Evolutionary conservation across 345 rosid species (phyloP), one percentile per base, ranked within the genome.

Genomic region (Brassica juncea): DNA sequence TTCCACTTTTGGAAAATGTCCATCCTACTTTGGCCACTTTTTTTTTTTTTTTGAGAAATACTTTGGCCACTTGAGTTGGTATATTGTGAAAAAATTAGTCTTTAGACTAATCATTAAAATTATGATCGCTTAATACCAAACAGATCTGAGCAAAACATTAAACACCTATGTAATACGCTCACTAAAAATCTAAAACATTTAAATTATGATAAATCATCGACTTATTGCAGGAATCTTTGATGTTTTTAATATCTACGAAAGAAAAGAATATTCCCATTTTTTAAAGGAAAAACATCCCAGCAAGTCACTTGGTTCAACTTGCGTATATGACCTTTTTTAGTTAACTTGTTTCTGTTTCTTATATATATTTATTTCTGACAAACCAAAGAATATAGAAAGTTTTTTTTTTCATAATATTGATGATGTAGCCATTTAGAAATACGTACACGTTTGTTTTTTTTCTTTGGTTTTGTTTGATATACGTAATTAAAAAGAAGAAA

Each of bases 271-370:
- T 72, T 79, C 82, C 68, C 8, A 5, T 57, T 32, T 14, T n/a
- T 21, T 60, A 4, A 9, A 21, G 63, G 77, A 66, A 72, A 66
- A 72, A 79, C 63, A 72, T 79, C 73, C 73, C 68, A 44, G n/a
- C 82, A 58, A 66, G 82, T 72, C 68, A 57, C 68, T 37, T 57
- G 47, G 9, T 78, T 42, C 72, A 78, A 55, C 76, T 77, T 71
- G 81, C 76, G 76, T 71, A 63, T 27, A 25, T 64, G 81, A 27
- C 76, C n/a, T n/a, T 35, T 66, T 70, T 32, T n/a, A 52, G 71
- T 4, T 70, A 34, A 52, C 75, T 77, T 77, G 65, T 63, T 23
- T 62, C 14, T 61, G 69, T 52, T 77, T 61, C 55, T 68, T 60
- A 9, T 76, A 10, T 67, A 0, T 42, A 14, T 69, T 14, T 28